phyloP scores from a whole-genome alignment of 306 rosid species.

The Albizia julibrissin region DNA sequence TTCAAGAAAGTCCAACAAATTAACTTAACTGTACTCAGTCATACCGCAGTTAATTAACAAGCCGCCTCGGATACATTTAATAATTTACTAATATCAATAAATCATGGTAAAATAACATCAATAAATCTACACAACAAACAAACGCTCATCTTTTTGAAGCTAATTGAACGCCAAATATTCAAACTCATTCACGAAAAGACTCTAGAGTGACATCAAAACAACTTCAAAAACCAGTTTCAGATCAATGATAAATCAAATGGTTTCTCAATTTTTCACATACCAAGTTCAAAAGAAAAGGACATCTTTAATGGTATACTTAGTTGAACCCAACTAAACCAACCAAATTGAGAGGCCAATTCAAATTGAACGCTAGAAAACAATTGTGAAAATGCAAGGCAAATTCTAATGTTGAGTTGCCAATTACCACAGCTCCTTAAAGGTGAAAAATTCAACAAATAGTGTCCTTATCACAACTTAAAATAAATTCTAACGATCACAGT shows the following conservation, averaged over 20 bases:
- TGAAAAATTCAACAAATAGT: neutral
- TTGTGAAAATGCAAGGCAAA: neutral
- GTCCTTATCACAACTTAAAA: conserved; percentile 1
- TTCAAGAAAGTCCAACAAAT: no score
- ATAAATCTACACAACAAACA: neutral
- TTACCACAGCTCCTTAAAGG: neutral
- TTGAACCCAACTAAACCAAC: neutral
- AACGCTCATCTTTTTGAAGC: neutral
- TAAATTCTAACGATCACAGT: neutral
- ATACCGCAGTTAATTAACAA: no score
- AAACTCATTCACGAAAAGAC: neutral
- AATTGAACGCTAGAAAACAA: neutral
- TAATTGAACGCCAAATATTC: neutral
- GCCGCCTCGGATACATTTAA: no score
- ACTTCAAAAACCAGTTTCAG: neutral
- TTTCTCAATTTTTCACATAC: neutral
- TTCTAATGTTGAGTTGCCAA: neutral
- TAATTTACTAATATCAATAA: neutral
- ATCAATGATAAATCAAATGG: neutral
- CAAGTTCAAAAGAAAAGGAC: neutral
- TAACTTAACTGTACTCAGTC: no score
- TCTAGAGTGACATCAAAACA: neutral
- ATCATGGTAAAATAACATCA: neutral
- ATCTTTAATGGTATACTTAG: neutral
- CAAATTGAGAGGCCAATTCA: neutral